Evolutionary conservation across 2,329 filamentous ascomycete genomes (phyloP), one percentile per base, ranked within the genome.

Genomic region (Setomelanomma holmii): DNA sequence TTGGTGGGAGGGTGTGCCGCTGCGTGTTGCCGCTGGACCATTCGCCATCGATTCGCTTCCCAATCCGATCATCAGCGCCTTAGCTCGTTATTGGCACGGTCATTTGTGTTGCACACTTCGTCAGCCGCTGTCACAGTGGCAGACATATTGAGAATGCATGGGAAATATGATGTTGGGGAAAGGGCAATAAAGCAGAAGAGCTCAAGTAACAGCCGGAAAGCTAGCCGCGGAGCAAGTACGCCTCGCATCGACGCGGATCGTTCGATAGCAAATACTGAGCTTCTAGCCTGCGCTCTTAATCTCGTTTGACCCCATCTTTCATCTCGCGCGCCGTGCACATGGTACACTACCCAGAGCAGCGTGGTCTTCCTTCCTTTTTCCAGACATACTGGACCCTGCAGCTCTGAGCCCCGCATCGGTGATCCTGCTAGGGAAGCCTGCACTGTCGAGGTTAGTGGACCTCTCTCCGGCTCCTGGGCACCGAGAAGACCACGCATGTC

Each of bases 351-450:
- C 22, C n/a, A 39, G 16, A 30, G 19, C 21, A 46, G 40, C 46
- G 54, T 55, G 52, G 40, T 33, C 40, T 46, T 46, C 36, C 33
- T 52, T 51, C 36, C 46, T 53, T 51, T 48, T 49, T 48, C 23
- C 27, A 49, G 49, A 48, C 53, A 22, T 24, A 35, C 49, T 53
- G 43, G 61, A 64, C 62, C 62, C 64, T 64, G 62, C 60, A 60
- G 56, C 42, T 55, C 41, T 49, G 49, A 47, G 45, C 63, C 63
- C 60, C 61, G 60, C 61, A 61, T 36, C 35, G 20, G 50, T 58
- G 38, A 56, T 47, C 17, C n/a, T n/a, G n/a, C n/a, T n/a, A n/a
- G n/a, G n/a, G n/a, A n/a, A n/a, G n/a, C 23, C 30, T 30, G 27
- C 27, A 14, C 10, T 14, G 27, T 30, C 27, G 27, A 30, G 27